These are phyloP conservation scores for Bassia scoparia DNA, from an alignment of 148 eudicot species.

Conservation along the genomic window DNA sequence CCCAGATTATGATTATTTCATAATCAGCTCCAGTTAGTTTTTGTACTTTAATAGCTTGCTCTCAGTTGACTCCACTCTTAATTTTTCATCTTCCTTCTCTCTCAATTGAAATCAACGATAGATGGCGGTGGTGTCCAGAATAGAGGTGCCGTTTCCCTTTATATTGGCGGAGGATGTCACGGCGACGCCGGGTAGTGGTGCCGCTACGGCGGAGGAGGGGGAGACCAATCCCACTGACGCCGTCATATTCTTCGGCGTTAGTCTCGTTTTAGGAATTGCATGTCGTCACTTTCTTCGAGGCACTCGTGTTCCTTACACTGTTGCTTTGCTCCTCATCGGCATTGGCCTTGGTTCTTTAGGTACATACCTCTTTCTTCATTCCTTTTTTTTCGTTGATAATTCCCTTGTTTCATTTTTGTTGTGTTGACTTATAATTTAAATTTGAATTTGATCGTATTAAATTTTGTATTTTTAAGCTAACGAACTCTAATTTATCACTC, in stretches of 20 bases:
- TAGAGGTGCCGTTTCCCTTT: conserved; percentile 36
- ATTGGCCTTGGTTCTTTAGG: conserved; percentile 77
- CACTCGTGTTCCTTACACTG: conserved; percentile 82
- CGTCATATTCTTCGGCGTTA: conserved; percentile 73
- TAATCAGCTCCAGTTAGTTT: too few species aligned
- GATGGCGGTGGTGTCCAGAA: too few species aligned
- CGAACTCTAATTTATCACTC: too few species aligned
- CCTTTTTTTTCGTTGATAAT: neutral
- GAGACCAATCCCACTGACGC: conserved; percentile 59
- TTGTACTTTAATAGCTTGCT: too few species aligned
- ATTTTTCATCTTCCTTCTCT: too few species aligned
- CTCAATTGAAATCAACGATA: too few species aligned
- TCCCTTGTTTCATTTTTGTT: neutral
- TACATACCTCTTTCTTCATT: conserved; percentile 6
- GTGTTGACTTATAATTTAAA: too few species aligned
- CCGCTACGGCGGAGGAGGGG: conserved; percentile 8
- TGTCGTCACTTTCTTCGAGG: conserved; percentile 73
- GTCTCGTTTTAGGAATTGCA: conserved; percentile 69
- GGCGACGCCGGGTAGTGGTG: too few species aligned
- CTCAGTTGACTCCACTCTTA: too few species aligned
- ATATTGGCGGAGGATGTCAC: conserved; percentile 21
- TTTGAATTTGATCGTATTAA: too few species aligned
- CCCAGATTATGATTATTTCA: too few species aligned
- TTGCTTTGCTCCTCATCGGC: conserved; percentile 79
- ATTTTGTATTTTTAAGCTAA: too few species aligned